Conservation (phyloP, 306 rosid species). For the Amphicarpaea edgeworthii region DNA sequence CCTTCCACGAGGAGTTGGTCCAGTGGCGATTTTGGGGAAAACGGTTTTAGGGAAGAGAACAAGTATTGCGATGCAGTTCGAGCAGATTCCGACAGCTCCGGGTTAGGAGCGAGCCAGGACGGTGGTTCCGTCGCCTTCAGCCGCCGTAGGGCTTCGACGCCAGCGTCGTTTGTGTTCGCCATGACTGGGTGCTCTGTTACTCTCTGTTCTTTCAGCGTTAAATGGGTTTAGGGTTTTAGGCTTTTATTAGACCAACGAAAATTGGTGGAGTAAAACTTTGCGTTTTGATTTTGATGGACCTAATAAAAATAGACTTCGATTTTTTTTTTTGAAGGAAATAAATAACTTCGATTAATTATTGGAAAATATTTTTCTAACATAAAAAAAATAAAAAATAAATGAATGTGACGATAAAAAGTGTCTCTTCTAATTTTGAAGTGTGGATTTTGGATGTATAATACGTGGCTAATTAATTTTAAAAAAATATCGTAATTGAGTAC, state of each 20-base stretch:
- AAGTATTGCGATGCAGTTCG: slow-evolving; percentile 76
- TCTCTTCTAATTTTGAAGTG: too few relatives aligned
- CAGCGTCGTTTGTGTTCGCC: slow-evolving; percentile 51
- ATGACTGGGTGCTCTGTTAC: slow-evolving; percentile 34
- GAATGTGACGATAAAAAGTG: too few relatives aligned
- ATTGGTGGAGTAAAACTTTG: neutral
- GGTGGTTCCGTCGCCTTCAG: slow-evolving; percentile 68
- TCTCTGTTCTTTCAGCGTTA: neutral
- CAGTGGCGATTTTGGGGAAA: slow-evolving; percentile 70
- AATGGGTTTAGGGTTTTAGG: slow-evolving; percentile 57
- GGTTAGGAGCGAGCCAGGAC: slow-evolving; percentile 62
- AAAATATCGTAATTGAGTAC: too few relatives aligned
- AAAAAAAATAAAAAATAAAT: too few relatives aligned
- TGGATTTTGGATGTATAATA: too few relatives aligned
- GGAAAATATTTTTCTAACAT: neutral
- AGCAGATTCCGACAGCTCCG: slow-evolving; percentile 60
- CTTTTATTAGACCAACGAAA: slow-evolving; percentile 52
- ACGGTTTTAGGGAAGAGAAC: slow-evolving; percentile 73
- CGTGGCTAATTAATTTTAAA: too few relatives aligned
- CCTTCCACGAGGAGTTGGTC: slow-evolving; percentile 79
- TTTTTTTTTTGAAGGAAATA: too few relatives aligned
- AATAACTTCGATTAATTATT: neutral
- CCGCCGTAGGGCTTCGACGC: slow-evolving; percentile 61
- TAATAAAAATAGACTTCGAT: too few relatives aligned
- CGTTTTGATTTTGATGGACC: neutral